These are phyloP conservation scores for Psilocybe subaeruginosa DNA, from an alignment of 768 basidiomycete species.

Conservation along the genomic window DNA sequence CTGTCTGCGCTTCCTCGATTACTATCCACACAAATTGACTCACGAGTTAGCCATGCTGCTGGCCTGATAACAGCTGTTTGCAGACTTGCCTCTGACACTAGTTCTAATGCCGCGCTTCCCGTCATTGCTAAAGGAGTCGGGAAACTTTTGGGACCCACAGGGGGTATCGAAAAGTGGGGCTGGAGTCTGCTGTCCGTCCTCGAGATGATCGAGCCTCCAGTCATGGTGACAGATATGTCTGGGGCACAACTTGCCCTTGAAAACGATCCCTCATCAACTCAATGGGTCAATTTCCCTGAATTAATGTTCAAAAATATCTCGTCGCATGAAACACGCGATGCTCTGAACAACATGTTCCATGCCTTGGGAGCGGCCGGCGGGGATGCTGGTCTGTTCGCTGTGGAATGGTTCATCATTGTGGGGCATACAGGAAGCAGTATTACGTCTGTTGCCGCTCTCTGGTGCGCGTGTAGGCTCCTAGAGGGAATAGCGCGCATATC, in stretches of 20 bases:
- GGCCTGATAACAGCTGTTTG: conserved; percentile 75
- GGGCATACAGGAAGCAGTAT: conserved; percentile 46
- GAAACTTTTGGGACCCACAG: conserved; percentile 75
- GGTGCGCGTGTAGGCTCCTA: conserved; percentile 79
- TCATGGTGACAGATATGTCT: conserved; percentile 49
- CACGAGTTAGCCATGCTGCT: conserved; percentile 72
- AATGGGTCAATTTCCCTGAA: conserved; percentile 57
- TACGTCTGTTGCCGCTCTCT: conserved; percentile 71
- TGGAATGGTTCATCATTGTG: conserved; percentile 80
- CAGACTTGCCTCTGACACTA: conserved; percentile 37
- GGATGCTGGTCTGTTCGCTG: conserved; percentile 70
- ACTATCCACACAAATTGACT: conserved; percentile 70
- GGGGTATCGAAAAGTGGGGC: conserved; percentile 92
- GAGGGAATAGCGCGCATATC: conserved; percentile 66
- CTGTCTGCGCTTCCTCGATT: conserved; percentile 74
- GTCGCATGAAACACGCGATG: conserved; percentile 50
- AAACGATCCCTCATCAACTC: conserved; percentile 38
- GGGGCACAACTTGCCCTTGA: conserved; percentile 63
- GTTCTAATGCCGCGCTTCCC: conserved; percentile 30
- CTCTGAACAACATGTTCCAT: conserved; percentile 74
- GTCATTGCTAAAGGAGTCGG: conserved; percentile 54
- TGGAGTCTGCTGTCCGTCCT: conserved; percentile 85
- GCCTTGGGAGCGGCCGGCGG: conserved; percentile 71
- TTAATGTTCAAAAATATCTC: conserved; percentile 57
- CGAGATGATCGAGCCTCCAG: conserved; percentile 64